These are phyloP conservation scores for Elongisporangium anandrum DNA, from an alignment of 352 stramenopile species.

Conservation along the genomic window DNA sequence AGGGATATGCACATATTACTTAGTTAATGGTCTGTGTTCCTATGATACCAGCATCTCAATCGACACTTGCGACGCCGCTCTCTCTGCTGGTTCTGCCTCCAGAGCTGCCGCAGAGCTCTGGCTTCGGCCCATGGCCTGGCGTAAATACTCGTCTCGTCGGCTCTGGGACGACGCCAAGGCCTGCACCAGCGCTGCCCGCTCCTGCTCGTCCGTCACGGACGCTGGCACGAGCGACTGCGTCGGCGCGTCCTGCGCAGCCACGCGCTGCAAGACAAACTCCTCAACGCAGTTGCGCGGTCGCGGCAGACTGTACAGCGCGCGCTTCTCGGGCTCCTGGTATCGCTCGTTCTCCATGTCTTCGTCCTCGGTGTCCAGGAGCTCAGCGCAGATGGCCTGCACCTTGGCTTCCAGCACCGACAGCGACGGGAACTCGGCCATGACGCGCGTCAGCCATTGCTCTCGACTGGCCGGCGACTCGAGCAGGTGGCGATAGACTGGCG, in stretches of 20 bases:
- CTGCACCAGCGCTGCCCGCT: slow-evolving; percentile 12
- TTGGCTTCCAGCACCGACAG: slow-evolving; percentile 70
- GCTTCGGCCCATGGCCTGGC: slow-evolving; percentile 21
- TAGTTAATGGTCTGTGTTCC: slow-evolving; percentile 1
- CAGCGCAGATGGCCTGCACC: slow-evolving; percentile 55
- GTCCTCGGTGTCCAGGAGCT: slow-evolving; percentile 13
- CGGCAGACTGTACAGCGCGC: slow-evolving; percentile 63
- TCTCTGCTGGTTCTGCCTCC: slow-evolving; percentile 9
- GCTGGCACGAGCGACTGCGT: slow-evolving; percentile 18
- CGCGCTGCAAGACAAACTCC: slow-evolving; percentile 27
- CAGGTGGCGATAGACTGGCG: slow-evolving; percentile 55
- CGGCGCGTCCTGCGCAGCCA: slow-evolving; percentile 32
- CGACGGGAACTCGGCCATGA: slow-evolving; percentile 75
- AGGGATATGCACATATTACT: slow-evolving; percentile 1
- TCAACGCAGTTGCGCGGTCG: slow-evolving; percentile 55
- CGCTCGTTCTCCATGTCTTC: slow-evolving; percentile 9
- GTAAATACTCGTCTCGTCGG: slow-evolving; percentile 43
- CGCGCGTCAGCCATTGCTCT: slow-evolving; percentile 55
- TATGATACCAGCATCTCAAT: slow-evolving; percentile 76
- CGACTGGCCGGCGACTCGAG: slow-evolving; percentile 42
- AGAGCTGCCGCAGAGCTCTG: slow-evolving; percentile 9
- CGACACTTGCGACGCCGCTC: slow-evolving; percentile 33
- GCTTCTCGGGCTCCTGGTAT: slow-evolving; percentile 49
- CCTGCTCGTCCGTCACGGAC: neutral
- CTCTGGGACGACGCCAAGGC: slow-evolving; percentile 30